Evolutionary conservation across 2,329 filamentous ascomycete genomes (phyloP).

Genomic region (Fusarium protoensiforme): DNA sequence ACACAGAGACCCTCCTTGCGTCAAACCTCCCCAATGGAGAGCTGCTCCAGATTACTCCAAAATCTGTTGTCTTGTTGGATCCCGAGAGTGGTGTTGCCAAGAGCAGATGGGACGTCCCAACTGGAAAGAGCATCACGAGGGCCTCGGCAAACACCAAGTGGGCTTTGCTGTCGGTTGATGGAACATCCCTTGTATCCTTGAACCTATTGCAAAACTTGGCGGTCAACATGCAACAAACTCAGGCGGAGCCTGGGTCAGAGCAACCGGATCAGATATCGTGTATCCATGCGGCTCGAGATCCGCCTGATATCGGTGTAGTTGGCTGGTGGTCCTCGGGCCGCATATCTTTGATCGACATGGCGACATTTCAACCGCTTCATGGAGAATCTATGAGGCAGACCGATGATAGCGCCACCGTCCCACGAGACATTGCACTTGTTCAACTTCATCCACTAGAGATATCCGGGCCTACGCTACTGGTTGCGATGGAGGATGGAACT

Average conservation of each 20-base stretch:
- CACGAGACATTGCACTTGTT: conserved; percentile 82
- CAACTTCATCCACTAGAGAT: conserved; percentile 74
- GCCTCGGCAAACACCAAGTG: conserved; percentile 79
- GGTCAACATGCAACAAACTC: conserved; percentile 69
- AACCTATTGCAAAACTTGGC: conserved; percentile 69
- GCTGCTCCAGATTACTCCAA: conserved; percentile 81
- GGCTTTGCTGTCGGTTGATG: conserved; percentile 80
- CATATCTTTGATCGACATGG: conserved; percentile 78
- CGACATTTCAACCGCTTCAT: conserved; percentile 72
- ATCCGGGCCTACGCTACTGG: conserved; percentile 79
- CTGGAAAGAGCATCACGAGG: conserved; percentile 74
- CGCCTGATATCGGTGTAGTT: conserved; percentile 76
- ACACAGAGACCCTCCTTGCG: conserved; percentile 77
- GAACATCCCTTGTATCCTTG: conserved; percentile 77
- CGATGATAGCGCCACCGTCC: conserved; percentile 79
- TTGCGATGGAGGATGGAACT: conserved; percentile 92
- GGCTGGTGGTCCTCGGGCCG: conserved; percentile 90
- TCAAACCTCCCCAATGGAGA: conserved; percentile 71
- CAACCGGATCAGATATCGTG: conserved; percentile 81
- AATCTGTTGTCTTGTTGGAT: conserved; percentile 71
- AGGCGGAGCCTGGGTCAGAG: conserved; percentile 54
- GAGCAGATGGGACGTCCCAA: conserved; percentile 67
- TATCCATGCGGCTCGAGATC: conserved; percentile 75
- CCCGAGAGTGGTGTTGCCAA: conserved; percentile 64
- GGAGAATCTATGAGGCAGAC: conserved; percentile 70